These are phyloP conservation scores for Blastobotrys illinoisensis DNA, from an alignment of 1,139 yeast genomes.

Conservation along the genomic window DNA sequence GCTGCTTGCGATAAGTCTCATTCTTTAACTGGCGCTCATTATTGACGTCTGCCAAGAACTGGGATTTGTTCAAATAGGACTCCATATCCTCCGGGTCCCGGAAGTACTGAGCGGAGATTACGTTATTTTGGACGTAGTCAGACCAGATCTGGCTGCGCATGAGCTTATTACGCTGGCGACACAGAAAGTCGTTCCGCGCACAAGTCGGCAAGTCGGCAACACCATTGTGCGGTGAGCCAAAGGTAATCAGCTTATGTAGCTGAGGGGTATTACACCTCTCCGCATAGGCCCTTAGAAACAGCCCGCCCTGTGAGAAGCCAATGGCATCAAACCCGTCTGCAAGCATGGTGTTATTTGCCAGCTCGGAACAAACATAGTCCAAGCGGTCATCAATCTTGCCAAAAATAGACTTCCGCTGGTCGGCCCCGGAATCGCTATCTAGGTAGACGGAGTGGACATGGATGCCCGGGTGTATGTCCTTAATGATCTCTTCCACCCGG, in stretches of 20 bases:
- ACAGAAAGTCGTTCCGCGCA: conserved; percentile 52
- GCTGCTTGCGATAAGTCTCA: conserved; percentile 39
- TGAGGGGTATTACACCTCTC: conserved; percentile 50
- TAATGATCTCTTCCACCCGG: conserved; percentile 41
- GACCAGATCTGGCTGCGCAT: conserved; percentile 61
- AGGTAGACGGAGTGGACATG: conserved; percentile 50
- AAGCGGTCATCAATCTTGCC: conserved; percentile 54
- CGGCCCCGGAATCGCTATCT: conserved; percentile 46
- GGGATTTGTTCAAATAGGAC: conserved; percentile 45
- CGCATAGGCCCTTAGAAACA: conserved; percentile 59
- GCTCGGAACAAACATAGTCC: conserved; percentile 39
- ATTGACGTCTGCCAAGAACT: conserved; percentile 58
- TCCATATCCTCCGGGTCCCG: conserved; percentile 44
- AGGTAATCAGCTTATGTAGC: conserved; percentile 55
- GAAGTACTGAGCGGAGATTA: conserved; percentile 74
- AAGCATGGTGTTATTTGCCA: conserved; percentile 40
- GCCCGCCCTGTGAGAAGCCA: conserved; percentile 82
- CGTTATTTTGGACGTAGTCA: conserved; percentile 48
- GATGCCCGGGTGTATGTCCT: conserved; percentile 45
- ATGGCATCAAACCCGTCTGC: conserved; percentile 60
- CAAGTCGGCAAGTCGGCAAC: conserved; percentile 66
- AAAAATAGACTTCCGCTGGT: conserved; percentile 49
- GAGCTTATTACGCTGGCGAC: conserved; percentile 49
- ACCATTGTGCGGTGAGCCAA: conserved; percentile 83
- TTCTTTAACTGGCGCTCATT: conserved; percentile 46